Base-by-base conservation (phyloP, 78 protist genomes). In the Dictyostelium brefeldianum region DNA sequence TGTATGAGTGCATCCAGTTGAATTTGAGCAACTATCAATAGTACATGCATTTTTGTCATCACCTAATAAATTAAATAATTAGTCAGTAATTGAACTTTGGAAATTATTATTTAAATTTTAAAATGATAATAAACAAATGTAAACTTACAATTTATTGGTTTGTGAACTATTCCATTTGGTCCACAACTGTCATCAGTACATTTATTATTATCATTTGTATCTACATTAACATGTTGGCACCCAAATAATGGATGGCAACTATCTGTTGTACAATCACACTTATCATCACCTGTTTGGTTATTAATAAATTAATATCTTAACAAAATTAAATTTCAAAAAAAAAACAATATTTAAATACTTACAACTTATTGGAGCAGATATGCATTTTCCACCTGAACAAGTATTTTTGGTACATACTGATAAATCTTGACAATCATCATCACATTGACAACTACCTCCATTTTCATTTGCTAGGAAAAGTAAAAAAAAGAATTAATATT, bases 1-100 rank as follows among this genome's bases (percentile, higher is more conserved):
- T 3, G 83, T 89, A 80, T 62, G 22, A 4, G 18, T 25, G 25
- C 82, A 77, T 11, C 93, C 93, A 36, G 83, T 78, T 53, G 75
- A 11, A 46, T 43, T 56, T 3, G 75, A 14, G 51, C 92, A 87
- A 0, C 15, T 1, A 67, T 87, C 92, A 31, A 22, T 5, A 31
- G 91, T 84, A 71, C 92, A 87, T n/a, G 69, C 31, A 70, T 87
- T 74, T 15, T 81, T 70, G 22, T 89, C 94, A 56, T 89, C 25
- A 62, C 93, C 83, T 10, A 22, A 57, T 48, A 12, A 6, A 53
- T 22, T 18, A 46, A 64, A 64, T 64, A 3, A 6, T 11, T 80
- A 75, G 27, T 80, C 87, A 79, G 71, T 18, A 43, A 79, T 79
- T 56, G 84, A 73, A 62, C 56, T 80, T 25, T 80, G 4, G 1